Base-by-base conservation (phyloP, 768 basidiomycete species). In the Lyophyllum shimeji region DNA sequence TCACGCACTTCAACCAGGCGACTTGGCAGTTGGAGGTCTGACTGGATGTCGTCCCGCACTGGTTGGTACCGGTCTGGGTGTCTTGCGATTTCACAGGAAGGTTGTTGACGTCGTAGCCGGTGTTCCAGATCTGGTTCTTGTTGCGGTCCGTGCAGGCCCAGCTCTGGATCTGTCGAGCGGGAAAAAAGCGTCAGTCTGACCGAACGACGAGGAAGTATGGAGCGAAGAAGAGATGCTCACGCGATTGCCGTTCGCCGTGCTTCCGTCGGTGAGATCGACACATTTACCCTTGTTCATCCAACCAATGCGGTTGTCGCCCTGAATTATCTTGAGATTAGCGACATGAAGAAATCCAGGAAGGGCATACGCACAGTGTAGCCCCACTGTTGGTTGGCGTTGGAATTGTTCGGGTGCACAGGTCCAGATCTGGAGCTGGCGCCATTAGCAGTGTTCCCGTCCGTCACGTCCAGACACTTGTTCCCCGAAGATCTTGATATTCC, bases 1-100 rank as follows among this genome's bases (percentile, higher is more conserved):
- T 67, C 11, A 80, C 76, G 56, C 67, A 79, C 82, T 89, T 89
- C 55, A 86, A 72, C 69, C 82, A 82, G 8, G 77, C 72, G 0
- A 88, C 91, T 69, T 92, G 90, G 68, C 90, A 92, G 33, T 82
- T 68, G 0, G 89, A 88, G 8, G 73, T 50, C 57, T 81, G 81
- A 68, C 76, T 80, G 54, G 83, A 77, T 9, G 70, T 70, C 1
- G 81, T 77, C 1, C 85, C 87, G 64, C 92, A 95, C 52, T 77
- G 71, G 70, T 92, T 89, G 31, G 80, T 83, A 18, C 86, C 87
- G 39, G 69, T 71, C 64, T 89, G 90, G 11, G 79, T 86, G 33
- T 78, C 69, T 66, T 90, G 82, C 8, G 81, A 78, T 13, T 76
- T 76, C 39, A 70, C 54, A 18, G 84, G 81, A 18, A 81, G 74